Percentiles rank a stretch among this genome's conserved stretches.
phyloP scores from a whole-genome alignment of 31 red algal genomes.

The Endocladia muricata region DNA sequence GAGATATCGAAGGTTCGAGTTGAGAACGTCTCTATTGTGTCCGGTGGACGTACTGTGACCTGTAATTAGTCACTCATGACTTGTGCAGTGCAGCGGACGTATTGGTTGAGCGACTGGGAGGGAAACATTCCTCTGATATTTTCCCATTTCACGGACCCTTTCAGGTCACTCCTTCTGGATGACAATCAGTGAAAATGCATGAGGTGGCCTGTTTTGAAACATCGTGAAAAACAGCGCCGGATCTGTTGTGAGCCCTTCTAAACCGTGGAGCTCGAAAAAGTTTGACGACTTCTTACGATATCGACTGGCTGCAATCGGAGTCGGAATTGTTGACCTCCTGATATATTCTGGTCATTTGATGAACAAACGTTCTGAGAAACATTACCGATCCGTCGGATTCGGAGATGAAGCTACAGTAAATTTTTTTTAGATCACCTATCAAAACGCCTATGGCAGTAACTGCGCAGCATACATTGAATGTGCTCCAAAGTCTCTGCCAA shows the following conservation, averaged over 20 bases:
- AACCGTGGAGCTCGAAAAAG: neutral
- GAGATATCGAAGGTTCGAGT: constrained; percentile 25
- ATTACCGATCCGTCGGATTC: neutral
- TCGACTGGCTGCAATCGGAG: neutral
- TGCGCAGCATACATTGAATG: constrained; percentile 3
- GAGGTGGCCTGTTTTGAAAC: neutral
- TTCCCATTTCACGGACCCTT: constrained; percentile 43
- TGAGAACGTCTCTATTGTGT: constrained; percentile 11
- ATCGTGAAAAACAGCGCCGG: neutral
- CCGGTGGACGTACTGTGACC: neutral
- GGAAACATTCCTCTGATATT: constrained; percentile 20
- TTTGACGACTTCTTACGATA: neutral
- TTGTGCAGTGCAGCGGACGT: constrained; percentile 12
- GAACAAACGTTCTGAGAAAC: neutral
- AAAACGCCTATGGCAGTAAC: neutral
- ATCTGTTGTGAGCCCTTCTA: neutral
- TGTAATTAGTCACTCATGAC: constrained; percentile 26
- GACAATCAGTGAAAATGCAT: neutral
- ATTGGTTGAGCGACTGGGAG: constrained; percentile 31
- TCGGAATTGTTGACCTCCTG: neutral
- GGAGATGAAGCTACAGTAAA: neutral
- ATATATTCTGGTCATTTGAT: neutral
- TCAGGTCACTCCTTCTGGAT: neutral
- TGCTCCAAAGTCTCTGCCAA: neutral
- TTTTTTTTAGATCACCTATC: neutral